phyloP scores from a whole-genome alignment of 768 basidiomycete species.

The Clathrus columnatus region DNA sequence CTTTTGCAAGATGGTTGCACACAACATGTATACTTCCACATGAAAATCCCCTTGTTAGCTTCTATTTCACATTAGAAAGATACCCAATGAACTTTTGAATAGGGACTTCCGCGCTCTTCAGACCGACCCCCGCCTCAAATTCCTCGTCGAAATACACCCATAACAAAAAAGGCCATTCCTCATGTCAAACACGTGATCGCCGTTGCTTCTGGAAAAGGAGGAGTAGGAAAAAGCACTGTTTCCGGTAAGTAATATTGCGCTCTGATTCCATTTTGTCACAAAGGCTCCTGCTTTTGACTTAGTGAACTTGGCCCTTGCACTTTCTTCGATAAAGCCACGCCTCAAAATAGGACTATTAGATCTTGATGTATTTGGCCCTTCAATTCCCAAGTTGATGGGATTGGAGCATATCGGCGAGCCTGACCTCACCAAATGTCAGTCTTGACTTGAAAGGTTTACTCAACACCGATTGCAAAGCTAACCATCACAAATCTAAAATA shows the following conservation, averaged over 20 bases:
- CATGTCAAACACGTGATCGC: conserved; percentile 74
- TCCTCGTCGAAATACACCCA: conserved; percentile 26
- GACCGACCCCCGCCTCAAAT: conserved; percentile 29
- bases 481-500: conserved; percentile 23
- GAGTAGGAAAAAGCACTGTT: conserved; percentile 91
- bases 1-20: conserved; percentile 3
- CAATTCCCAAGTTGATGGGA: conserved; percentile 88
- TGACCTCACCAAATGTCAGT: conserved; percentile 56
- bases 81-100: neutral
- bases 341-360: conserved; percentile 76
- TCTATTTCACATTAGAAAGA: neutral
- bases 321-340: conserved; percentile 36
- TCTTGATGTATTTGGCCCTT: conserved; percentile 93
- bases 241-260: conserved; percentile 47
- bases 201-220: conserved; percentile 91
- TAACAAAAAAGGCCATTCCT: conserved; percentile 29
- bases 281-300: conserved; percentile 10
- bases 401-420: conserved; percentile 74
- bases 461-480: neutral
- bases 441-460: neutral
- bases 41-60: conserved; percentile 13
- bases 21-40: conserved; percentile 3
- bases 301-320: conserved; percentile 79
- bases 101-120: conserved; percentile 32
- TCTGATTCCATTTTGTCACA: conserved; percentile 9